These are phyloP conservation scores for Gryganskiella cystojenkinii DNA, from an alignment of 192 early-diverging fungal genomes.

Conservation along the genomic window DNA sequence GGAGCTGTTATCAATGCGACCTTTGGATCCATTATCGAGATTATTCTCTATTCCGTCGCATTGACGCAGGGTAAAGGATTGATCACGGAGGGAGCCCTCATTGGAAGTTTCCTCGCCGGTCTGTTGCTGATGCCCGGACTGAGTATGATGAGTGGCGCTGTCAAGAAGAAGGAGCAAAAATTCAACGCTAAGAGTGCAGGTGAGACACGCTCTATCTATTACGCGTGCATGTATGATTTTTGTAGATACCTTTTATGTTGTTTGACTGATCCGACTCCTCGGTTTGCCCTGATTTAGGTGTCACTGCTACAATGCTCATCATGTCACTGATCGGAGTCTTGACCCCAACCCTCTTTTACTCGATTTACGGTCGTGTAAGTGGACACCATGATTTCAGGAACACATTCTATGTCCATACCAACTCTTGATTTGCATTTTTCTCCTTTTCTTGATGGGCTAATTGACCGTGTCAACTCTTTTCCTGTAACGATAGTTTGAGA, in stretches of 20 bases:
- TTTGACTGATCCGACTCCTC: neutral
- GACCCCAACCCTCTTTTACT: conserved; percentile 95
- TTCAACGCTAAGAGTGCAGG: conserved; percentile 96
- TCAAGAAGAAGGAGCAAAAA: conserved; percentile 90
- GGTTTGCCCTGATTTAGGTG: conserved; percentile 57
- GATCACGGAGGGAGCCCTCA: conserved; percentile 91
- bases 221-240: no score
- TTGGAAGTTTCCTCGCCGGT: conserved; percentile 91
- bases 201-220: conserved; percentile 12
- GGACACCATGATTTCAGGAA: neutral
- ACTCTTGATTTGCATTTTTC: neutral
- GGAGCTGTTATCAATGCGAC: conserved; percentile 98
- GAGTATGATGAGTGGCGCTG: conserved; percentile 94
- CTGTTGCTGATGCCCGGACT: conserved; percentile 94
- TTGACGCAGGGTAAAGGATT: conserved; percentile 86
- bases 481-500: conserved; percentile 48
- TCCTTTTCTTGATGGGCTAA: no score
- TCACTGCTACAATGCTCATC: conserved; percentile 95
- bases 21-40: conserved; percentile 96
- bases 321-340: conserved; percentile 93
- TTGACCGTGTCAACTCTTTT: neutral
- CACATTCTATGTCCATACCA: neutral
- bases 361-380: conserved; percentile 82
- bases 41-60: conserved; percentile 94
- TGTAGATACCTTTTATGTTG: neutral